Base-by-base conservation (phyloP, 352 stramenopile species). In the Globisporangium rhizosaccharum region DNA sequence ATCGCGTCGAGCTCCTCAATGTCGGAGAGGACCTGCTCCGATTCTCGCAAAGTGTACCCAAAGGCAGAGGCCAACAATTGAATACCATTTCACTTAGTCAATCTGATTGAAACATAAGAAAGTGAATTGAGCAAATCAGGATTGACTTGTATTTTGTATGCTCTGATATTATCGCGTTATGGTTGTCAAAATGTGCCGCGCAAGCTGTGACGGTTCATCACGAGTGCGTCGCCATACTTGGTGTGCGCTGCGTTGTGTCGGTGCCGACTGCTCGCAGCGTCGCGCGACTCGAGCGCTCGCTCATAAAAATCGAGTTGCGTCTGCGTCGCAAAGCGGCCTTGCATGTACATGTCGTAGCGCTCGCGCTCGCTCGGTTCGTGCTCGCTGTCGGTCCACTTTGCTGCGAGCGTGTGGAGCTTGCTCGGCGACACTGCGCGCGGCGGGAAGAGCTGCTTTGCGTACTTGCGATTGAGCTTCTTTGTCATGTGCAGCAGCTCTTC, bases 401-500 rank as follows among this genome's bases (percentile, higher is more conserved):
- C 59, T 11, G 79, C 79, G 7, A 75, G 64, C 4, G 68, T 49
- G 4, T 76, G 71, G n/a, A 66, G 76, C 44, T 69, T 69, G 51
- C 66, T 75, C 3, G 62, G 67, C 10, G 71, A 72, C n/a, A 15
- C 48, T 55, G 2, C 50, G 39, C 33, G 52, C 36, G 65, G 48
- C 33, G 72, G 70, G 30, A 63, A 76, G 18, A 92, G 61, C 30
- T 80, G 68, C 49, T 85, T 80, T 15, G 63, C 59, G 66, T 90
- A 89, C 63, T 92, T 92, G 41, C 77, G 80, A n/a, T 72, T 81
- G 18, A 90, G 63, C 61, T 90, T 88, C 45, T 81, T 69, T 2
- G 80, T 89, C 25, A 80, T 69, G 8, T 76, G 66, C 0, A 92
- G 64, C 15, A 92, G 63, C 47, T 88, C 59, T 5, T 66, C 33